Base-by-base conservation (phyloP, 352 stramenopile species). In the Aphanomyces stellatus region DNA sequence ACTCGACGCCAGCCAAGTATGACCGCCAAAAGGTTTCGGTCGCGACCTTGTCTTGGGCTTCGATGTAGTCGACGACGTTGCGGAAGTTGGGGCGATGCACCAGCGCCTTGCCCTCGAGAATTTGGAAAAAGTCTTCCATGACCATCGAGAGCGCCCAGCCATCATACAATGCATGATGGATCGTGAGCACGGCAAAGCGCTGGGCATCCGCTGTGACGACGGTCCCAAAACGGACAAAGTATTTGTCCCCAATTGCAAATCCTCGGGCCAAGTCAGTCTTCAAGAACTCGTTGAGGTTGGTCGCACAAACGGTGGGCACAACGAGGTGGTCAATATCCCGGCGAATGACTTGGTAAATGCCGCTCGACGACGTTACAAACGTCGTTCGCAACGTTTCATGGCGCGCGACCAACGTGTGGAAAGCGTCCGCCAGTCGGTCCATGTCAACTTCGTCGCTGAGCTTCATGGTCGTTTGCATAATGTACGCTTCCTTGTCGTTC, bases 61-160 rank as follows among this genome's bases (percentile, higher is more conserved):
- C 49, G 30, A 57, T 57, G 49, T 57, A 57, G 49, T 57, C 49
- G 24, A 57, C 49, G 10, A 57, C 49, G 28, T 8, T 33, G 8
- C 49, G 49, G 25, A 57, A 57, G 7, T 10, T 34, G 31, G 49
- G 49, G 19, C 49, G 49, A 33, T 8, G 25, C 10, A 24, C 7
- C 3, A 57, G 10, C 4, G 24, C 15, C n/a, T 57, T 13, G 11
- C 25, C 19, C 10, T 37, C 24, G 10, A 40, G 19, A 5, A 37
- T 24, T 13, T 57, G 13, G 4, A 57, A 7, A 10, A 57, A 37
- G 25, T 57, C 49, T 13, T 10, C 19, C 49, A 57, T 13, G 31
- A 57, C 13, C 49, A 34, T 34, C 4, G 22, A 10, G 15, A 57
- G 22, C 4, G 49, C 25, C 49, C 49, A 57, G 10, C 49, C 49